Percentiles rank a stretch among this genome's conserved stretches.
These are phyloP conservation scores for Xylaria hypoxylon DNA, from an alignment of 2,329 filamentous ascomycete species.

Conservation along the genomic window DNA sequence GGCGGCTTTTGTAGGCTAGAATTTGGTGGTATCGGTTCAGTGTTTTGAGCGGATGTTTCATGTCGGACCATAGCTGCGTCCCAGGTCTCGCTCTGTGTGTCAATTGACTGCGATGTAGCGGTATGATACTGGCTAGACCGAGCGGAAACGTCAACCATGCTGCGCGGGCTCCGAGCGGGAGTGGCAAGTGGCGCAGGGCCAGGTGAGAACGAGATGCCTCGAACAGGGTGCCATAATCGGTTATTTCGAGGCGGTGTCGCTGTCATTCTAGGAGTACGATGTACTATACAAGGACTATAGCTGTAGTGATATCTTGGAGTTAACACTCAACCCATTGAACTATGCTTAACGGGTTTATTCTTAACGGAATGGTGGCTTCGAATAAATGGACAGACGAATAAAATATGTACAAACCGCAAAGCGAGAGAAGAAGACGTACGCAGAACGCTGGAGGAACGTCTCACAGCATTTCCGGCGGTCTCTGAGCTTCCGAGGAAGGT, in stretches of 20 bases:
- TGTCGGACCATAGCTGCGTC: not conserved
- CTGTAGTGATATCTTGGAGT: constrained; percentile 20
- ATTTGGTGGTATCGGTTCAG: not conserved
- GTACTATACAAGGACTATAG: constrained; percentile 34
- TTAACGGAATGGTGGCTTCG: not conserved
- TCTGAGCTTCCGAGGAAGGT: constrained; percentile 42
- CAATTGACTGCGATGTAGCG: constrained; percentile 14
- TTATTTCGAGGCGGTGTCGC: constrained; percentile 45
- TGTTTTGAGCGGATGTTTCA: not conserved
- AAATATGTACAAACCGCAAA: constrained; percentile 40
- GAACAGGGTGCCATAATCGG: constrained; percentile 51
- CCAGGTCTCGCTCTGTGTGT: constrained; percentile 7
- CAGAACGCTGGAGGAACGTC: constrained; percentile 40
- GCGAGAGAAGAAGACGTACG: constrained; percentile 32
- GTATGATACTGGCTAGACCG: constrained; percentile 10
- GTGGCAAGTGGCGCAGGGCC: constrained; percentile 32
- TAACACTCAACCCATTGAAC: constrained; percentile 1
- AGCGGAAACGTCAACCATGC: constrained; percentile 20
- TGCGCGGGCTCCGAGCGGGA: constrained; percentile 32
- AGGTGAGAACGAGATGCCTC: constrained; percentile 51
- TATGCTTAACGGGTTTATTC: too few relatives aligned
- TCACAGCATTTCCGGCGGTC: constrained; percentile 50
- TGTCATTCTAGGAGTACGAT: constrained; percentile 41
- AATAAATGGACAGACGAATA: not conserved
- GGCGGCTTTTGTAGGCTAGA: not conserved